Evolutionary conservation across 768 basidiomycete genomes (phyloP).

Genomic region (Melanogaster broomeanus): DNA sequence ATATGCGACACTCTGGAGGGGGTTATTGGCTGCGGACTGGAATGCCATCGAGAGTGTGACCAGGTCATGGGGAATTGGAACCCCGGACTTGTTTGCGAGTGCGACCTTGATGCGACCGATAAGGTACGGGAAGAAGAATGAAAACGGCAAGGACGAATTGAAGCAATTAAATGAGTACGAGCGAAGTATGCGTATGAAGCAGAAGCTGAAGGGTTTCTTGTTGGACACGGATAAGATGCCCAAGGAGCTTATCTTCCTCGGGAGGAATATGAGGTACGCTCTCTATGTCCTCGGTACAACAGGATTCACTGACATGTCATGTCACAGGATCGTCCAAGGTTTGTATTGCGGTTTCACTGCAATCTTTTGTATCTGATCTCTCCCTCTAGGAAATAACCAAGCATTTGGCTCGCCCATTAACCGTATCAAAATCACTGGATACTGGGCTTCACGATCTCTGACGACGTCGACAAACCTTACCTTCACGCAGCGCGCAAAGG

Average conservation of each 20-base stretch:
- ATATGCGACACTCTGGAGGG: slow-evolving; percentile 79
- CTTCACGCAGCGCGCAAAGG: slow-evolving; percentile 43
- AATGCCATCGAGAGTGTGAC: slow-evolving; percentile 52
- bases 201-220: slow-evolving; percentile 64
- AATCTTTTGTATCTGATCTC: not conserved
- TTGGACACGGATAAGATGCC: slow-evolving; percentile 78
- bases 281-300: not conserved
- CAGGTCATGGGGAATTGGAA: slow-evolving; percentile 64
- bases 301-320: not conserved
- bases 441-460: slow-evolving; percentile 75
- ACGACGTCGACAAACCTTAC: slow-evolving; percentile 44
- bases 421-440: slow-evolving; percentile 86
- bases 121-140: slow-evolving; percentile 28
- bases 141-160: slow-evolving; percentile 9
- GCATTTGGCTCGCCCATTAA: slow-evolving; percentile 84
- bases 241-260: slow-evolving; percentile 72
- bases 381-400: slow-evolving; percentile 69
- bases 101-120: slow-evolving; percentile 70
- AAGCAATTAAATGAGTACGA: slow-evolving; percentile 62
- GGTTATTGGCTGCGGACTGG: slow-evolving; percentile 58
- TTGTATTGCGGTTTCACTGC: not conserved
- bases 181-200: slow-evolving; percentile 66
- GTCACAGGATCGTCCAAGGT: slow-evolving; percentile 40
- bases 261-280: slow-evolving; percentile 70
- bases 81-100: slow-evolving; percentile 74